These are phyloP conservation scores for Colletotrichum sp. DNA, from an alignment of 2,329 filamentous ascomycete genomes.

Conservation along the genomic window DNA sequence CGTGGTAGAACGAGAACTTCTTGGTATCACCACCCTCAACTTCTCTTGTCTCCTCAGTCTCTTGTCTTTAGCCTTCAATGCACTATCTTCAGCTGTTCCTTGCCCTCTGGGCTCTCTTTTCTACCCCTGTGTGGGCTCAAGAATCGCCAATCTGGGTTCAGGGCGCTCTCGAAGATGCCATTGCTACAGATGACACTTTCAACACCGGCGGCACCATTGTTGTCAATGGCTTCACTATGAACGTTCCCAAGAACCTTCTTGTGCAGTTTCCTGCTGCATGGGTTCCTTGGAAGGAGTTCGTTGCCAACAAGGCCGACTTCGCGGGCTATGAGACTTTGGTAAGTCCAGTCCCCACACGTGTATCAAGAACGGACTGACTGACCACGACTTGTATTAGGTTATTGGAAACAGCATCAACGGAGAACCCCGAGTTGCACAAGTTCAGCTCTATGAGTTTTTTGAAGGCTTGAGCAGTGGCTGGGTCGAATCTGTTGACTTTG, in stretches of 20 bases:
- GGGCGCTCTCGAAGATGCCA: conserved; percentile 35
- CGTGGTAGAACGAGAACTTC: no score
- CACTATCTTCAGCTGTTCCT: background rate
- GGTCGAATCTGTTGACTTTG: conserved; percentile 37
- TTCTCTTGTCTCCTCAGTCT: background rate
- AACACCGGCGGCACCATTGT: conserved; percentile 51
- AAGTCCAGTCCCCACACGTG: background rate
- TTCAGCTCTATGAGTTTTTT: conserved; percentile 37
- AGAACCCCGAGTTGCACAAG: conserved; percentile 35
- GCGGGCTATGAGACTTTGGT: conserved; percentile 40
- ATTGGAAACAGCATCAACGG: conserved; percentile 41
- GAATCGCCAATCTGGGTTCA: conserved; percentile 36
- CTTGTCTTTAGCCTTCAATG: background rate
- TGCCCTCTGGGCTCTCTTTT: background rate
- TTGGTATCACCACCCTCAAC: background rate
- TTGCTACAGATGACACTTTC: conserved; percentile 35
- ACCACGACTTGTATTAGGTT: conserved; percentile 27
- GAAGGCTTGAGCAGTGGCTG: conserved; percentile 39
- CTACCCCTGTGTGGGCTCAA: conserved; percentile 26
- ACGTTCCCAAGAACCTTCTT: conserved; percentile 53
- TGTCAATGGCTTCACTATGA: conserved; percentile 49
- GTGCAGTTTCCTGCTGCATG: conserved; percentile 53
- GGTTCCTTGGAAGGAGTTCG: conserved; percentile 46
- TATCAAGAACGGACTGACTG: background rate
- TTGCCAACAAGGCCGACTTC: conserved; percentile 32